These are phyloP conservation scores for Candida boleticola DNA, from an alignment of 805 yeast species.

Conservation along the genomic window DNA sequence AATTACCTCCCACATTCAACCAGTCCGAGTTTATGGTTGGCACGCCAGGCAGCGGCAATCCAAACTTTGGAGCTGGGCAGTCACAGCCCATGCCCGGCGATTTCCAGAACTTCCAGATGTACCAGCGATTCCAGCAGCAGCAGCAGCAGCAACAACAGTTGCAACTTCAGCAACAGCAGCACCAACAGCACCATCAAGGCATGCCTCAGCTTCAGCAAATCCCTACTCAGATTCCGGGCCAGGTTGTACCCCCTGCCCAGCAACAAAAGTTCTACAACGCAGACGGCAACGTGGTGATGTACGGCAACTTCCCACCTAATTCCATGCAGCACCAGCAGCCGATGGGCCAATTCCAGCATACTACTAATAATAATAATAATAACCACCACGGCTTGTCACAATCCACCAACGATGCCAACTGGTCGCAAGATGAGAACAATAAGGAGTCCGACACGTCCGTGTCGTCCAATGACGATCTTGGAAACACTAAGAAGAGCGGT, in stretches of 20 bases:
- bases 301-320: neutral
- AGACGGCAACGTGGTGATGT: neutral
- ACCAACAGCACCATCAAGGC: constrained; percentile 11
- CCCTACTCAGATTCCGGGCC: constrained; percentile 4
- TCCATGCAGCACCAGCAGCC: constrained; percentile 7
- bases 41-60: constrained; percentile 6
- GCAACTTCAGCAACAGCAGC: constrained; percentile 16
- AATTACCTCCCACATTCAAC: constrained; percentile 21
- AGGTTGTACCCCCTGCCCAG: constrained; percentile 6
- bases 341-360: constrained; percentile 18
- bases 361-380: constrained; percentile 2
- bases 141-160: constrained; percentile 19
- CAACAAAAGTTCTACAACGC: constrained; percentile 8
- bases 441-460: constrained; percentile 43
- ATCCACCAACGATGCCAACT: constrained; percentile 42
- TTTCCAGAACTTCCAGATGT: constrained; percentile 15
- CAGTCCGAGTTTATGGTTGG: constrained; percentile 21
- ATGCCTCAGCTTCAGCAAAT: constrained; percentile 5
- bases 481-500: neutral
- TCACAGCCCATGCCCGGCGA: neutral
- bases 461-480: constrained; percentile 24
- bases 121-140: constrained; percentile 27
- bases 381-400: constrained; percentile 24
- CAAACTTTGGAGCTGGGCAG: neutral
- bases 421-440: constrained; percentile 41